Evolutionary conservation across 2,329 filamentous ascomycete species (phyloP), one percentile per base, ranked within the genome.

Genomic region (Claviceps fusiformis): DNA sequence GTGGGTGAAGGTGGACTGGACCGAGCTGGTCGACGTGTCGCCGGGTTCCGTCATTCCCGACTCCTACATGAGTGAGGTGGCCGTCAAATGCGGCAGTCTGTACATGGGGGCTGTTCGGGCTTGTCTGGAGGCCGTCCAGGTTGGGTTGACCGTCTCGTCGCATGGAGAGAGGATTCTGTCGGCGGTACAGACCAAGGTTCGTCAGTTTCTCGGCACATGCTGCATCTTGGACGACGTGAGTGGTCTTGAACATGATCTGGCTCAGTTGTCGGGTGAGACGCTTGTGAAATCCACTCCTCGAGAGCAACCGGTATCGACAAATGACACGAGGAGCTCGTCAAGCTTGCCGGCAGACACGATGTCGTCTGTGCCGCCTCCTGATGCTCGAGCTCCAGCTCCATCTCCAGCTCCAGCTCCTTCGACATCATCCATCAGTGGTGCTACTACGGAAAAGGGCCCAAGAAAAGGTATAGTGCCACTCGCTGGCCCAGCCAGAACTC

Each of bases 41-140:
- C 67, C 75, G 0, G 69, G 71, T 43, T 39, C 57, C 11, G 74
- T 67, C 48, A 69, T 70, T 87, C 31, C 71, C 79, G 0, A 80
- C 83, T 57, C 79, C 83, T 33, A 75, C 81, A 0, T 69, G 87
- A 3, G 76, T 1, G 79, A 81, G 59, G 71, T 89, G 1, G 78
- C 82, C 0, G 79, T 81, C 3, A 80, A 81, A 64, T 90, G 87
- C 60, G 86, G 87, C 15, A 86, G 81, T 8, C 74, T 86, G 0
- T 92, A 89, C 67, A 85, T 83, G 77, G 85, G 83, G 63, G 86
- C 85, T 0, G 86, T 89, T 2, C 79, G 86, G 63, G 76, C 80
- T 3, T 90, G 86, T 62, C 83, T 86, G 74, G 76, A 76, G 56
- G 83, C 85, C n/a, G 82, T 85, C 2, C 85, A 89, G 52, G 75